phyloP scores from a whole-genome alignment of 352 stramenopile species.

The Globisporangium echinulatum region DNA sequence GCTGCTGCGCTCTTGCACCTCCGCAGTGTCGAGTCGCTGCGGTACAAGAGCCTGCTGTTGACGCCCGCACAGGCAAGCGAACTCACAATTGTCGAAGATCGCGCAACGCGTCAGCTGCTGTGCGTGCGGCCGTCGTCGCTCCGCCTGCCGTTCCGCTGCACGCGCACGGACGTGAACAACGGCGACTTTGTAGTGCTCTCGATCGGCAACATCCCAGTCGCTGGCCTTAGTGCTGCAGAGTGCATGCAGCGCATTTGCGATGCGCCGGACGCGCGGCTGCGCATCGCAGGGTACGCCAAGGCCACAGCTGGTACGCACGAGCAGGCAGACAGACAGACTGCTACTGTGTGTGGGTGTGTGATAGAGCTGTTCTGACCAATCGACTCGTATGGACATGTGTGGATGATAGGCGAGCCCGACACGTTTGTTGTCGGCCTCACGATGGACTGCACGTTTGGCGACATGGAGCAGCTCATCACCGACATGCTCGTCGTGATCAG shows the following conservation, averaged over 20 bases:
- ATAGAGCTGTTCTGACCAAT: background rate
- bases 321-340: too few relatives aligned
- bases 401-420: slow-evolving; percentile 8
- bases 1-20: slow-evolving; percentile 48
- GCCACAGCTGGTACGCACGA: background rate
- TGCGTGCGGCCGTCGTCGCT: slow-evolving; percentile 39
- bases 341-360: slow-evolving; percentile 1
- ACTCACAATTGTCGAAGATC: slow-evolving; percentile 46
- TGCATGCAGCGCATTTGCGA: slow-evolving; percentile 36
- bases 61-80: slow-evolving; percentile 24
- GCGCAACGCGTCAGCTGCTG: slow-evolving; percentile 27
- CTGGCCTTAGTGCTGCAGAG: slow-evolving; percentile 25
- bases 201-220: slow-evolving; percentile 38
- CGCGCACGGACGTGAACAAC: slow-evolving; percentile 41
- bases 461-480: slow-evolving; percentile 70
- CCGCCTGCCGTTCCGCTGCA: slow-evolving; percentile 44
- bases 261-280: slow-evolving; percentile 8
- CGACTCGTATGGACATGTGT: background rate
- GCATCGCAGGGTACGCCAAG: slow-evolving; percentile 24
- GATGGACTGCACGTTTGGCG: slow-evolving; percentile 59
- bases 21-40: slow-evolving; percentile 26
- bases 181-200: slow-evolving; percentile 68
- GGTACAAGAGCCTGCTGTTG: slow-evolving; percentile 47
- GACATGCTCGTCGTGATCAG: slow-evolving; percentile 71
- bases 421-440: slow-evolving; percentile 59